Evolutionary conservation across 78 protist genomes (phyloP).

Genomic region (Dictyostelium brefeldianum): DNA sequence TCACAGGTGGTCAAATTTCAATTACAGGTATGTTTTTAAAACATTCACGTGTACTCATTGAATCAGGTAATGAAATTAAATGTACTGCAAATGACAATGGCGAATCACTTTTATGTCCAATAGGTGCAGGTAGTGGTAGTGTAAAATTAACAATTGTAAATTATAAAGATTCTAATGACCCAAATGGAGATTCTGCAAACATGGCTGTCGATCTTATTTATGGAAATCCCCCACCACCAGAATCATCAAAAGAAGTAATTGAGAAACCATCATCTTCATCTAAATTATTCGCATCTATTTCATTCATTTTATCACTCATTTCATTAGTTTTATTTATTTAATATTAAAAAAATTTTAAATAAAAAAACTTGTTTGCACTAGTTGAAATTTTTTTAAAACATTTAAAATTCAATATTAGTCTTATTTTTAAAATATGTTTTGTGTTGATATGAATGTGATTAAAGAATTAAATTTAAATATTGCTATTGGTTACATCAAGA

Average conservation of each 20-base stretch:
- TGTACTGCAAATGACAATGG: neutral
- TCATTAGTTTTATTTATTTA: slow-evolving; percentile 2
- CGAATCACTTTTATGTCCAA: neutral
- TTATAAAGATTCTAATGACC: neutral
- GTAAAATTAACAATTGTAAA: neutral
- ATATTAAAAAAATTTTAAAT: neutral
- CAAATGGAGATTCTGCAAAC: neutral
- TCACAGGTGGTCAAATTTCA: neutral
- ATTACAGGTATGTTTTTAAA: neutral
- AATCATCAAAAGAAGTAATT: neutral
- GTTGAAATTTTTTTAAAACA: too few relatives aligned
- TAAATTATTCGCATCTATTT: neutral
- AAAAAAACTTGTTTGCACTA: too few relatives aligned
- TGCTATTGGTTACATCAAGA: too few relatives aligned
- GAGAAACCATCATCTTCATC: neutral
- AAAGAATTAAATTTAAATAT: too few relatives aligned
- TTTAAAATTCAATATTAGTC: too few relatives aligned
- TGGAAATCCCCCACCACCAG: neutral
- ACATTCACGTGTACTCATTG: neutral
- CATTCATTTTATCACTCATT: neutral
- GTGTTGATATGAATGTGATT: too few relatives aligned
- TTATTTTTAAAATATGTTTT: too few relatives aligned
- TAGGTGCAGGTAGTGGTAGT: neutral
- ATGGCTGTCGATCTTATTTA: neutral
- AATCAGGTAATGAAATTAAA: neutral